A percentile compares a stretch with the other conserved stretches of the same genome.
Conservation (phyloP, 2,329 filamentous ascomycete species). For the Venturia nashicola region DNA sequence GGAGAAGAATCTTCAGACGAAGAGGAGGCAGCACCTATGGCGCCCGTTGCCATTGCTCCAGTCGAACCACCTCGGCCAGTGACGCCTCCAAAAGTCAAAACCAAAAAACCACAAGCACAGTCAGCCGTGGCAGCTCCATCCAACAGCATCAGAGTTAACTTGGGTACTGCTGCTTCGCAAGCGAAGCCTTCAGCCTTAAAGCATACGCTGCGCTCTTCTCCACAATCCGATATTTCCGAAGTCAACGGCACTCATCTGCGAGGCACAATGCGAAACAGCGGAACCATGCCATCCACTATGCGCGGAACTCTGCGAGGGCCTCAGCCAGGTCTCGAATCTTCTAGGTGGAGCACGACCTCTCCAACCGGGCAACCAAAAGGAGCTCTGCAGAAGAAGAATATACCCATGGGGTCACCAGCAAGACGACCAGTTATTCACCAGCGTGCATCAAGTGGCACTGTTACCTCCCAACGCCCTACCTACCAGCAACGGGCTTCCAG, state of each 20-base stretch:
- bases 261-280: background rate
- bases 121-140: background rate
- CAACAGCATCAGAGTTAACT: background rate
- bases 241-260: background rate
- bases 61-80: background rate
- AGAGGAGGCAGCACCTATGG: conserved; percentile 16
- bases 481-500: background rate
- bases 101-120: background rate
- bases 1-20: conserved; percentile 27
- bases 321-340: conserved; percentile 19
- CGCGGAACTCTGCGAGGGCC: conserved; percentile 5
- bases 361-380: conserved; percentile 18
- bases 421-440: background rate
- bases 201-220: background rate
- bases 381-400: conserved; percentile 27
- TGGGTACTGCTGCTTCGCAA: background rate
- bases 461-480: background rate
- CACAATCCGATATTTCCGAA: background rate
- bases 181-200: background rate
- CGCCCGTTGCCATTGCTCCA: background rate
- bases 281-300: conserved; percentile 12
- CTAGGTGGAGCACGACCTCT: conserved; percentile 20
- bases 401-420: conserved; percentile 16
- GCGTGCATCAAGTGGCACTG: background rate
- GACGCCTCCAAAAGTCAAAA: background rate